Base-by-base conservation (phyloP, 1,139 yeast species). In the Geotrichum histeridarum region DNA sequence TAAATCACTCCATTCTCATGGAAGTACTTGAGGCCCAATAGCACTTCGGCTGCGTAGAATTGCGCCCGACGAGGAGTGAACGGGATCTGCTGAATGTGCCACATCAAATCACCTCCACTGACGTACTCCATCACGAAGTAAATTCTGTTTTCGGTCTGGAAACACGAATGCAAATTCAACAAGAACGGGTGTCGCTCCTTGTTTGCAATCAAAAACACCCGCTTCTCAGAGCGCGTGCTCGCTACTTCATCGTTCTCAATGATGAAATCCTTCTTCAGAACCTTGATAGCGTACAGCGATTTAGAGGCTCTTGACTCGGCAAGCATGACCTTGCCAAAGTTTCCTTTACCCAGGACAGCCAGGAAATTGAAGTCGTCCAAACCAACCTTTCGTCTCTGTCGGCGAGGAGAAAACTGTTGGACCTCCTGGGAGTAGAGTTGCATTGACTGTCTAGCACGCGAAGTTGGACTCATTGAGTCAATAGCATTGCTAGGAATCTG, bases 101-200 rank as follows among this genome's bases (percentile, higher is more conserved):
- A 90, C 99, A 93, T 93, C 67, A 93, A 79, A 74, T 93, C 99
- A 69, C 99, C 99, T 56, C 99, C 99, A 11, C 95, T 84, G 53
- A 93, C 85, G 67, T 90, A 93, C 70, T 93, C 99, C 99, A 93
- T 93, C 12, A 95, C 99, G 72, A 94, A 93, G 71, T 94, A 93
- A 47, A 93, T 87, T 67, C 99, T 82, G 69, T 94, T 91, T 64
- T 94, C 99, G 0, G 99, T 93, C 73, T 93, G 99, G 80, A 93
- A 93, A 67, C 98, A 90, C 64, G 97, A 94, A 67, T 86, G 95
- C 60, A 94, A 75, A 65, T 89, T 90, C 63, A 94, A 79, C 68
- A 93, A 77, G 72, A 94, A 93, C 51, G 99, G 99, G 73, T 93
- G 98, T 64, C 81, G 82, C 59, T 90, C 94, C 61, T 82, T 82